Evolutionary conservation across 108 stramenopile genomes (phyloP).

Genomic region (Craspedostauros australis): DNA sequence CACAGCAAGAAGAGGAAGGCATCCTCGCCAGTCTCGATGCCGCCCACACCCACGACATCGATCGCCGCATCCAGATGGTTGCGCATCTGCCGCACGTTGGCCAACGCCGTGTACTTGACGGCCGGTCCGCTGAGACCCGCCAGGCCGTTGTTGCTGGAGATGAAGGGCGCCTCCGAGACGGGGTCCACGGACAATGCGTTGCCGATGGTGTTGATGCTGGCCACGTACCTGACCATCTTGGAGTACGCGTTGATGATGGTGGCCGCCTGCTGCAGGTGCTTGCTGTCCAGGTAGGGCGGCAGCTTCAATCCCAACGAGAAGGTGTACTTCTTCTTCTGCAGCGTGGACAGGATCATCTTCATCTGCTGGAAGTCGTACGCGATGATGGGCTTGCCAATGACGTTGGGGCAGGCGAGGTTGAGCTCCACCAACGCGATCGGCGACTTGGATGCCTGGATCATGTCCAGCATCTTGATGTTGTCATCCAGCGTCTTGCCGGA

Average conservation of each 20-base stretch:
- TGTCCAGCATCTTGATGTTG: conserved; percentile 78
- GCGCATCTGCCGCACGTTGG: conserved; percentile 78
- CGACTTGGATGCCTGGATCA: conserved; percentile 30
- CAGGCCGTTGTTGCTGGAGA: conserved; percentile 75
- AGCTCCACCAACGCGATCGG: conserved; percentile 73
- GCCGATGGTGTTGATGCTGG: conserved; percentile 84
- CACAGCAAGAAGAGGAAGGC: conserved; percentile 80
- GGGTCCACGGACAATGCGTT: conserved; percentile 76
- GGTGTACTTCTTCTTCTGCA: conserved; percentile 29
- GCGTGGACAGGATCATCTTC: conserved; percentile 51
- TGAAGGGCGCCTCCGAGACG: conserved; percentile 58
- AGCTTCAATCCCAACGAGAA: conserved; percentile 75
- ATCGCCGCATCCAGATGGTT: conserved; percentile 59
- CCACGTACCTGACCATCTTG: conserved; percentile 54
- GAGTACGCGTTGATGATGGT: conserved; percentile 71
- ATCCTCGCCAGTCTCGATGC: conserved; percentile 67
- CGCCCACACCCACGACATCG: conserved; percentile 89
- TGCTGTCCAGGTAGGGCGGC: conserved; percentile 88
- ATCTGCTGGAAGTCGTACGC: conserved; percentile 91
- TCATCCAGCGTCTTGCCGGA: conserved; percentile 76
- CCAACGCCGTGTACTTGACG: conserved; percentile 83
- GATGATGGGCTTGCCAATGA: conserved; percentile 91
- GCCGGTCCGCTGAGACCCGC: conserved; percentile 83
- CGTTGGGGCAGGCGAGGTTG: conserved; percentile 90
- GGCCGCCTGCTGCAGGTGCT: conserved; percentile 75